Conservation (phyloP, 2,329 filamentous ascomycete species). For the Juglanconis oblonga region DNA sequence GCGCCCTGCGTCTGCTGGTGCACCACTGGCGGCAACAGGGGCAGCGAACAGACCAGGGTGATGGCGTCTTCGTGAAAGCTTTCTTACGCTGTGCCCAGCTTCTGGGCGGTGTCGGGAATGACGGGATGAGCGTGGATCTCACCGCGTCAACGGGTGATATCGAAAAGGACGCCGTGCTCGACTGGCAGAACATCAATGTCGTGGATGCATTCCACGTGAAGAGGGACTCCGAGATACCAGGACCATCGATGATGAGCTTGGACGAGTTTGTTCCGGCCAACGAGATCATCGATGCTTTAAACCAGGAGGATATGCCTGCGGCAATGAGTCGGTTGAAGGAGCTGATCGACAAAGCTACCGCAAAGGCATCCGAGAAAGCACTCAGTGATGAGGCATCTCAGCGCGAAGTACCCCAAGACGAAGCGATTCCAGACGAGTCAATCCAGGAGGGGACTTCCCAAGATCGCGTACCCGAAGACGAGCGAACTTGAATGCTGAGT, state of each 20-base stretch:
- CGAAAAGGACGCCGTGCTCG: conserved; percentile 10
- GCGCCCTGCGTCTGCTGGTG: conserved; percentile 18
- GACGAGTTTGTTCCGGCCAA: background rate
- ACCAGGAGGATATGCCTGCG: background rate
- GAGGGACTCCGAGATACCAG: background rate
- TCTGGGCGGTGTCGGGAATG: background rate
- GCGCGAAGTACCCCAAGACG: background rate
- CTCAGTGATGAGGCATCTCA: background rate
- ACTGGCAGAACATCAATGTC: conserved; percentile 5
- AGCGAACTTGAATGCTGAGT: too few relatives aligned
- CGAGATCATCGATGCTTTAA: background rate
- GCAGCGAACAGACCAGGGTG: background rate
- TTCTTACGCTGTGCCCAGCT: conserved; percentile 14
- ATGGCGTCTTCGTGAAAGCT: background rate
- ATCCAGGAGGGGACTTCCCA: too few relatives aligned
- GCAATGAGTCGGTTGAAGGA: background rate
- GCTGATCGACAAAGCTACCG: background rate
- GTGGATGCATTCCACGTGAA: conserved; percentile 7
- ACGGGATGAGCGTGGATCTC: background rate
- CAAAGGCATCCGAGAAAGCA: background rate
- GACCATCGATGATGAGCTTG: background rate
- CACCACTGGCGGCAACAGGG: conserved; percentile 2
- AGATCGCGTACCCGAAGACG: too few relatives aligned
- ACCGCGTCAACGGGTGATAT: conserved; percentile 1
- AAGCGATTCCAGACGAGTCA: background rate